phyloP scores from a whole-genome alignment of 805 yeast genomes.

The Priceomyces castillae region DNA sequence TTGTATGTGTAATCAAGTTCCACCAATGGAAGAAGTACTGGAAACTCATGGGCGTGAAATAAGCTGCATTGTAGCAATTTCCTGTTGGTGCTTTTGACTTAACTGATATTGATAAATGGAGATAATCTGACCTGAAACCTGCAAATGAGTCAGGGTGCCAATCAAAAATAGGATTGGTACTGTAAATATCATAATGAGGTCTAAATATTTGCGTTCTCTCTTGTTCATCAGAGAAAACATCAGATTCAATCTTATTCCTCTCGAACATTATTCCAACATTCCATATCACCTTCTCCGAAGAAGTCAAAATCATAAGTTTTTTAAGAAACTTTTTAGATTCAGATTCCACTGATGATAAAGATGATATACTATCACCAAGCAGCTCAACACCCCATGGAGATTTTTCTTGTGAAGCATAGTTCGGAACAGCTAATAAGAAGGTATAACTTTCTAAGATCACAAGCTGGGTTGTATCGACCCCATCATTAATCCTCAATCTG shows the following conservation, averaged over 20 bases:
- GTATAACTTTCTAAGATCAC: slow-evolving; percentile 52
- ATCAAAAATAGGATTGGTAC: slow-evolving; percentile 56
- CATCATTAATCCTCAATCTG: slow-evolving; percentile 48
- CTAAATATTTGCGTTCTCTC: slow-evolving; percentile 47
- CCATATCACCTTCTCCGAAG: slow-evolving; percentile 72
- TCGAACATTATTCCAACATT: slow-evolving; percentile 72
- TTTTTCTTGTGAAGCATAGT: slow-evolving; percentile 36
- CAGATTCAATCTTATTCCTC: slow-evolving; percentile 42
- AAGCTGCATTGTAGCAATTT: slow-evolving; percentile 32
- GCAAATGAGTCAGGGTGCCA: slow-evolving; percentile 72
- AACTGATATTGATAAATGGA: slow-evolving; percentile 53
- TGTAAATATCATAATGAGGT: slow-evolving; percentile 62
- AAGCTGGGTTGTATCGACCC: slow-evolving; percentile 47
- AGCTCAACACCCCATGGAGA: slow-evolving; percentile 36
- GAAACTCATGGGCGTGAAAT: slow-evolving; percentile 39
- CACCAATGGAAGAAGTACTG: slow-evolving; percentile 43
- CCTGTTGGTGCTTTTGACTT: slow-evolving; percentile 30
- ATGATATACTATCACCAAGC: slow-evolving; percentile 12
- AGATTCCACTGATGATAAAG: slow-evolving; percentile 18
- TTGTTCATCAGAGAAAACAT: slow-evolving; percentile 34
- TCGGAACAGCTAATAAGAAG: slow-evolving; percentile 58
- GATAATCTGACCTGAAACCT: slow-evolving; percentile 77
- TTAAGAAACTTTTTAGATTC: slow-evolving; percentile 36
- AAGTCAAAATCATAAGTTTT: slow-evolving; percentile 51
- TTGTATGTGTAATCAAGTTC: slow-evolving; percentile 30